phyloP scores from a whole-genome alignment of 768 basidiomycete genomes.

The Pholiota microspora region DNA sequence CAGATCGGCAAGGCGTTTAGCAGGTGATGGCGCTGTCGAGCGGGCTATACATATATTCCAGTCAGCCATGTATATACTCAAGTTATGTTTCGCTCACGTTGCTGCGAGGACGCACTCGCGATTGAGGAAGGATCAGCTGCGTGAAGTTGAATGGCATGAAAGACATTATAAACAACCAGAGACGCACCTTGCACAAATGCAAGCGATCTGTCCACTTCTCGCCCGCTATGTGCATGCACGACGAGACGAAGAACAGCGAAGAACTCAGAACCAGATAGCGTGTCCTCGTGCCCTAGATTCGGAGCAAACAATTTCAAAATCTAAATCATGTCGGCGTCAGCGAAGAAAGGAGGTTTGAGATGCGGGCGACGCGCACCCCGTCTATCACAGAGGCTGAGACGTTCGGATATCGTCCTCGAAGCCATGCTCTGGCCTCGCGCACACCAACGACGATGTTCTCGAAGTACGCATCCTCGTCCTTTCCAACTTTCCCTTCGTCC shows the following conservation, averaged over 20 bases:
- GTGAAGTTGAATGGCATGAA: background rate
- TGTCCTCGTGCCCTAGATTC: slow-evolving; percentile 47
- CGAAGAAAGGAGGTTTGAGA: too few species aligned
- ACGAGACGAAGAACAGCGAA: slow-evolving; percentile 73
- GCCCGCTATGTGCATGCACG: slow-evolving; percentile 58
- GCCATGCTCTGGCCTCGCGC: slow-evolving; percentile 73
- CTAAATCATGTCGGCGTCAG: slow-evolving; percentile 30
- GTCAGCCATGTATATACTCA: background rate
- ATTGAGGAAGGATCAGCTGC: background rate
- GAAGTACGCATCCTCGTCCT: slow-evolving; percentile 45
- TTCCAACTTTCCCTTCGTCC: slow-evolving; percentile 18
- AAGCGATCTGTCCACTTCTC: slow-evolving; percentile 58
- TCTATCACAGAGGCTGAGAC: slow-evolving; percentile 55
- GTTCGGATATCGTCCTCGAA: slow-evolving; percentile 65
- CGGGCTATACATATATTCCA: slow-evolving; percentile 1
- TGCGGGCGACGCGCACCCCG: slow-evolving; percentile 49
- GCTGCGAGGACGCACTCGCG: background rate
- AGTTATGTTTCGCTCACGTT: background rate
- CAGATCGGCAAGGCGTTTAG: slow-evolving; percentile 17
- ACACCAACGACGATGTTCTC: slow-evolving; percentile 53
- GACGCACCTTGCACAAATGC: slow-evolving; percentile 75
- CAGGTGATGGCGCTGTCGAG: slow-evolving; percentile 20
- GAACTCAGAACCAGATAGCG: slow-evolving; percentile 67
- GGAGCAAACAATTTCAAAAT: slow-evolving; percentile 67
- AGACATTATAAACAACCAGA: background rate